These are phyloP conservation scores for Wickerhamiella sergipiensis DNA, from an alignment of 805 yeast genomes.

Conservation along the genomic window DNA sequence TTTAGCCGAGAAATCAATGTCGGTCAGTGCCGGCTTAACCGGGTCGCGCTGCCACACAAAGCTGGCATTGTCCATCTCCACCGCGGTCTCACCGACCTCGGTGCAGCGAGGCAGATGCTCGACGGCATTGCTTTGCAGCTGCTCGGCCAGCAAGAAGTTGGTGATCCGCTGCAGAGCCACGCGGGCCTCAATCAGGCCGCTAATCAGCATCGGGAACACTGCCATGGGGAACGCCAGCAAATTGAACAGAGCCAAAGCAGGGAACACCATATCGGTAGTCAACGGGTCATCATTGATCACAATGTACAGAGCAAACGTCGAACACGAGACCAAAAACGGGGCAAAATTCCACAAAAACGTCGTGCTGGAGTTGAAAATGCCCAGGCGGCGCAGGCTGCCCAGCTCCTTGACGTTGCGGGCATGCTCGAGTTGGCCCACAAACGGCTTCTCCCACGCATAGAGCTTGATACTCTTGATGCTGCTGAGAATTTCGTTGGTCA, in stretches of 20 bases:
- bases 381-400: constrained; percentile 57
- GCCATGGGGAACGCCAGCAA: constrained; percentile 83
- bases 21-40: constrained; percentile 43
- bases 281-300: constrained; percentile 49
- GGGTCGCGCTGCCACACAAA: constrained; percentile 55
- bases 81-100: constrained; percentile 48
- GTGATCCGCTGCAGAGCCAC: constrained; percentile 44
- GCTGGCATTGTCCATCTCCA: constrained; percentile 24
- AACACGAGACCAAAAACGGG: constrained; percentile 79
- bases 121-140: constrained; percentile 72
- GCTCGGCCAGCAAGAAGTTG: constrained; percentile 53
- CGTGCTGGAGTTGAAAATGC: constrained; percentile 72
- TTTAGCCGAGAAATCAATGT: constrained; percentile 51
- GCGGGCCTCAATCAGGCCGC: constrained; percentile 76
- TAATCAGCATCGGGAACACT: constrained; percentile 80
- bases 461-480: constrained; percentile 83
- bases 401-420: constrained; percentile 86
- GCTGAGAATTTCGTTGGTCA: constrained; percentile 73
- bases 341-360: constrained; percentile 77
- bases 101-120: constrained; percentile 46
- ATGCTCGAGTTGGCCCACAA: constrained; percentile 52
- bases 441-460: constrained; percentile 92
- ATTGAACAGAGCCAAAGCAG: constrained; percentile 48
- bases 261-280: constrained; percentile 76
- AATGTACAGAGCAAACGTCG: constrained; percentile 75